Evolutionary conservation across 2,329 filamentous ascomycete genomes (phyloP).

Genomic region (Davidsoniella virescens): DNA sequence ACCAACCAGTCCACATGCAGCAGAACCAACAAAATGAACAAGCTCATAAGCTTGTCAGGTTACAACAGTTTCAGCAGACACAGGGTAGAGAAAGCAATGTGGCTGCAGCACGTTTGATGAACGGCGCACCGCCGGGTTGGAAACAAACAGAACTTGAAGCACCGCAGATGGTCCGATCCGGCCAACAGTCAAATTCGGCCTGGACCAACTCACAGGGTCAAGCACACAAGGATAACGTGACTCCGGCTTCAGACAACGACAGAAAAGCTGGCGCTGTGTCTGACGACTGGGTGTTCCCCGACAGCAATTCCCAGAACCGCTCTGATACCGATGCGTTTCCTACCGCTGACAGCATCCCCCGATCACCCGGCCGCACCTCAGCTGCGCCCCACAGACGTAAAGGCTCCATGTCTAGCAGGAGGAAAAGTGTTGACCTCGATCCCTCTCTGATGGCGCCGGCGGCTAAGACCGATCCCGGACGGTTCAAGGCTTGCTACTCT

Average conservation of each 20-base stretch:
- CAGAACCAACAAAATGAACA: slow-evolving; percentile 5
- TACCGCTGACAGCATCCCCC: slow-evolving; percentile 60
- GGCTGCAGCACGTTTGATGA: too few species aligned
- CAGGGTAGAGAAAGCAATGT: background rate
- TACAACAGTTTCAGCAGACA: background rate
- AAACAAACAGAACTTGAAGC: slow-evolving; percentile 25
- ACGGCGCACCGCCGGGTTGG: slow-evolving; percentile 9
- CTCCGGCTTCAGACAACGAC: slow-evolving; percentile 2
- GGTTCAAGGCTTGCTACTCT: slow-evolving; percentile 86
- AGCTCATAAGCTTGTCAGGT: too few species aligned
- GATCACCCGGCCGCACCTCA: slow-evolving; percentile 54
- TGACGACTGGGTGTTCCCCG: slow-evolving; percentile 90
- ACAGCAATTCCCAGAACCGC: slow-evolving; percentile 44
- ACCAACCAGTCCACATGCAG: slow-evolving; percentile 10
- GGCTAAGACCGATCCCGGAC: slow-evolving; percentile 52
- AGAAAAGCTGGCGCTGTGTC: slow-evolving; percentile 31
- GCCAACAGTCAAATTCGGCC: slow-evolving; percentile 17
- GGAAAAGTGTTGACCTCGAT: slow-evolving; percentile 54
- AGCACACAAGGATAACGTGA: background rate
- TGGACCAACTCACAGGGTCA: background rate
- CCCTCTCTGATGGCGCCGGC: slow-evolving; percentile 31
- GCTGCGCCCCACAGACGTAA: slow-evolving; percentile 60
- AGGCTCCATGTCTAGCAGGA: slow-evolving; percentile 52
- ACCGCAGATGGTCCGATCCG: slow-evolving; percentile 36
- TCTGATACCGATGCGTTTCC: slow-evolving; percentile 84